Base-by-base conservation (phyloP, 2,329 filamentous ascomycete genomes). In the Xylariaceae sp. region DNA sequence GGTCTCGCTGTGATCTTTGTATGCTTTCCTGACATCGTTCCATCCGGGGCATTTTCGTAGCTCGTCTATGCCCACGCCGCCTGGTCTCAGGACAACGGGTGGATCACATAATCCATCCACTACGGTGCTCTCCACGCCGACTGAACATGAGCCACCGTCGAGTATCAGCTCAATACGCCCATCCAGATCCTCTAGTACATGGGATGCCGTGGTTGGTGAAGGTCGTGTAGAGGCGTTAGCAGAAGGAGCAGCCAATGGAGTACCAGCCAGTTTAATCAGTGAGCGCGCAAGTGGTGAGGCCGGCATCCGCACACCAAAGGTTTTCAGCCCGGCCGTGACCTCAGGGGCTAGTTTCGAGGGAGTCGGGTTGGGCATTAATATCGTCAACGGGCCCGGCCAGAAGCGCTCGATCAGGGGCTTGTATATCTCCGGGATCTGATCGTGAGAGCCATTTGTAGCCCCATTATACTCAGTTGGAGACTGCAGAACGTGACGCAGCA, bases 101-200 rank as follows among this genome's bases (percentile, higher is more conserved):
- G 92, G 91, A 47, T 80, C 73, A 55, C 84, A 89, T 11, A 97
- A 74, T 0, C 94, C 94, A 66, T 97, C 94, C 0, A 99, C 91
- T 1, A 99, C 94, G 0, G 94, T 99, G 68, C 91, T 96, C 73
- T 99, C 94, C 0, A 99, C 91, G 1, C 94, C 94, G 8, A 99
- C 90, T 26, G 80, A 79, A 65, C 91, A 97, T 0, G 85, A 74
- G 0, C 94, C 94, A 2, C 92, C 94, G 62, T 99, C 92, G 0
- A 99, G 75, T 54, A 99, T 94, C 4, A 92, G 76, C 64, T 88
- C 84, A 60, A 99, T 95, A 47, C 86, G 82, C 0, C 90, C 90
- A 39, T 85, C 72, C 8, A 99, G 76, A 68, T 99, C 94, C 58
- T 95, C 85, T 27, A 84, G 78, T 9, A 99, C 94, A 70, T 99